Percentiles rank a stretch among this genome's conserved stretches.
These are phyloP conservation scores for Rugonectria rugulosa DNA, from an alignment of 2,329 filamentous ascomycete genomes.

Conservation along the genomic window DNA sequence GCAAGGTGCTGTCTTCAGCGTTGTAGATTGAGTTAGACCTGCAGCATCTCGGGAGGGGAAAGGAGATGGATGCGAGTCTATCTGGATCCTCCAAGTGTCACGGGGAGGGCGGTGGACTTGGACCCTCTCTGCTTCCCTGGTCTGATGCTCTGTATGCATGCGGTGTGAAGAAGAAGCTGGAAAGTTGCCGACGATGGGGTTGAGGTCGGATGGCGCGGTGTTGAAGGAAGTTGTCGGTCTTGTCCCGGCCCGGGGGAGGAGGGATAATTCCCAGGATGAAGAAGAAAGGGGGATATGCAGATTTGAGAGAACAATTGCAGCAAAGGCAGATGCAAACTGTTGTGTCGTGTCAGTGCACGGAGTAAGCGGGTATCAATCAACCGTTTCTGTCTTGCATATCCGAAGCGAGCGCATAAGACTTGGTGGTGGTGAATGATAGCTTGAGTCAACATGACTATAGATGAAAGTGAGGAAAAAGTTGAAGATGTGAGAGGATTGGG, in stretches of 20 bases:
- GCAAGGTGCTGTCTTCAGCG: neutral
- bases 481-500: too few species aligned
- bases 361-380: too few species aligned
- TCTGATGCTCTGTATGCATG: neutral
- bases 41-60: neutral
- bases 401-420: too few species aligned
- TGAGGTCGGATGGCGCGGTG: neutral
- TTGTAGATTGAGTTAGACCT: conserved; percentile 9
- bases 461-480: neutral
- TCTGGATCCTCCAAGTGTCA: neutral
- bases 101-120: neutral
- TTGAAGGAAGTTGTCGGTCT: neutral
- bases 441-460: neutral
- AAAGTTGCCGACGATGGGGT: neutral
- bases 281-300: too few species aligned
- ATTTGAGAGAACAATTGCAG: too few species aligned
- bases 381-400: too few species aligned
- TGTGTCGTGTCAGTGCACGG: too few species aligned
- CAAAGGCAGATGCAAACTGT: too few species aligned
- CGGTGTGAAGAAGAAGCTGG: neutral
- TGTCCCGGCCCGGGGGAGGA: neutral
- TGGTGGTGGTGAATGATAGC: conserved; percentile 1
- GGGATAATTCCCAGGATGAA: neutral
- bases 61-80: conserved; percentile 12
- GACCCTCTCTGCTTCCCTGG: neutral